Conservation (phyloP, 345 rosid genomes). For the Lepidium didymum region DNA sequence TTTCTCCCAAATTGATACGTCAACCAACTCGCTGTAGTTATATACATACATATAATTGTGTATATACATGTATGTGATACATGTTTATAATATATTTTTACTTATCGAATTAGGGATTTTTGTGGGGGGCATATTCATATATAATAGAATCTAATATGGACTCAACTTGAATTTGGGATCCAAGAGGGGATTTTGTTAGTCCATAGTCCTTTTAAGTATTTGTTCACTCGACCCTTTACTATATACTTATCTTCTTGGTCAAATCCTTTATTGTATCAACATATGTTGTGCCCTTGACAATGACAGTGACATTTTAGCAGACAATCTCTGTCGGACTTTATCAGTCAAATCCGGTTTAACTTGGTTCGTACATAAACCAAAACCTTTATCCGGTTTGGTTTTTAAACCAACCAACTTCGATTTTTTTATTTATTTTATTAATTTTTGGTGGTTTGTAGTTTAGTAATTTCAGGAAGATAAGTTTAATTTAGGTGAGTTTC, state of each 20-base stretch:
- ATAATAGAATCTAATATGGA: neutral
- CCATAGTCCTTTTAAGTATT: neutral
- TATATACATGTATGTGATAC: neutral
- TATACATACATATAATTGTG: neutral
- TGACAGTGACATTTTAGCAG: slow-evolving; percentile 9
- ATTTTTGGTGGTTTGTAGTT: neutral
- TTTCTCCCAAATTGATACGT: neutral
- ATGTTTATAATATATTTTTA: neutral
- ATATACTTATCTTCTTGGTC: neutral
- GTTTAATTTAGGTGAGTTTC: slow-evolving; percentile 6
- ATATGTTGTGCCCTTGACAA: neutral
- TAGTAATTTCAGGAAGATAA: neutral
- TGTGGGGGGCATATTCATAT: neutral
- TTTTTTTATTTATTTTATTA: neutral
- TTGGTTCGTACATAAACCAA: neutral
- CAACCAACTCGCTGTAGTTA: neutral
- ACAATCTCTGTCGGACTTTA: slow-evolving; percentile 3
- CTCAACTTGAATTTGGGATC: slow-evolving; percentile 7
- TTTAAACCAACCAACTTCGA: neutral
- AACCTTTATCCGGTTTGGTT: neutral
- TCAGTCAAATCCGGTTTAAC: neutral
- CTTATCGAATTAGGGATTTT: neutral
- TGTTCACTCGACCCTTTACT: neutral
- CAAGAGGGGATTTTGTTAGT: slow-evolving; percentile 14
- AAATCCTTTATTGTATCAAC: neutral